Percentiles rank a stretch among this genome's conserved stretches.
phyloP scores from a whole-genome alignment of 345 rosid genomes.

The Acer campestre region DNA sequence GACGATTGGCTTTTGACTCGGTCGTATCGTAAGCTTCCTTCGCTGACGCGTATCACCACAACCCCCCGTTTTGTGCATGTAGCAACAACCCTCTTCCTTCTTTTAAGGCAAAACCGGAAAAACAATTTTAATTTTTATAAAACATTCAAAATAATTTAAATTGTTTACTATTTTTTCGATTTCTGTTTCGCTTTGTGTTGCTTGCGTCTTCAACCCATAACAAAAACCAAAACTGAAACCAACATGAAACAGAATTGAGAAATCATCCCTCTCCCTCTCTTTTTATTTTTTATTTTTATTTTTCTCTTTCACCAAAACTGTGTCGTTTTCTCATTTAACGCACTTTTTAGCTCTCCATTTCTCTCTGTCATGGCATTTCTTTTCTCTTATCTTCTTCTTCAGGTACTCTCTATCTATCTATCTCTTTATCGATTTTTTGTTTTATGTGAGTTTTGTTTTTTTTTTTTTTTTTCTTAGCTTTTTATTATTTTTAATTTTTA shows the following conservation, averaged over 20 bases:
- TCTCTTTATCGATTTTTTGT: neutral
- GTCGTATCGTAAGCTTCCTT: constrained; percentile 22
- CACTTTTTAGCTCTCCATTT: neutral
- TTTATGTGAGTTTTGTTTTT: neutral
- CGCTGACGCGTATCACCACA: constrained; percentile 18
- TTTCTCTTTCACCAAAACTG: constrained; percentile 15
- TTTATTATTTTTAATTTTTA: neutral
- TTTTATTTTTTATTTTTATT: neutral
- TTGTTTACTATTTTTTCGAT: neutral
- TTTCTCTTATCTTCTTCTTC: constrained; percentile 6
- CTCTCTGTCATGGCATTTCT: constrained; percentile 27
- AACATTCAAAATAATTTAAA: neutral
- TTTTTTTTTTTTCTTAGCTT: neutral
- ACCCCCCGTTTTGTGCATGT: constrained; percentile 22
- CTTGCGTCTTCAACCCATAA: constrained; percentile 7
- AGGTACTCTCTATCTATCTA: constrained; percentile 20
- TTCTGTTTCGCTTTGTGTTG: neutral
- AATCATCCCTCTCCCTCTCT: neutral
- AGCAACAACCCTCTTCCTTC: neutral
- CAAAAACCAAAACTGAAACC: constrained; percentile 8
- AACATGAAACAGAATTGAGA: constrained; percentile 18
- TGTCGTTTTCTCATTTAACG: neutral
- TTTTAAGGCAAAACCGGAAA: neutral
- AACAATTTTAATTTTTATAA: too few relatives aligned
- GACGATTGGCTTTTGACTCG: constrained; percentile 32